phyloP scores from a whole-genome alignment of 306 rosid genomes.

The Sophora flavescens region DNA sequence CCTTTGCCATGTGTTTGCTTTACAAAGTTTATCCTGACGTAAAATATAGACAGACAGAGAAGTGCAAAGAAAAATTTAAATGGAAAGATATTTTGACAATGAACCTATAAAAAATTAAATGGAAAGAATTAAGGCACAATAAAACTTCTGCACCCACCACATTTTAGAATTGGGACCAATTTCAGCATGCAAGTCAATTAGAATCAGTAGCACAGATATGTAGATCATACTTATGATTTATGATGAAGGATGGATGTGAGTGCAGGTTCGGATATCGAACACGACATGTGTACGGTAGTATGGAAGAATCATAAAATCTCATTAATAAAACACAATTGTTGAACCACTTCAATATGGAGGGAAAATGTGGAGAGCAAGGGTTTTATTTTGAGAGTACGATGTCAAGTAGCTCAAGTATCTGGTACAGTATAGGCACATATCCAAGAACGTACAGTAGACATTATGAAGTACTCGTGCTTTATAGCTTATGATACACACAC shows the following conservation, averaged over 20 bases:
- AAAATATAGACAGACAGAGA: conserved; percentile 32
- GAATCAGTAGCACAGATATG: conserved; percentile 9
- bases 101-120: conserved; percentile 1
- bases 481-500: background rate
- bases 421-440: no score
- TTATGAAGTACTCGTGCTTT: no score
- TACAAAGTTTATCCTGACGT: conserved; percentile 89
- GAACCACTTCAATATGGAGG: no score
- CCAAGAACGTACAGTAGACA: no score
- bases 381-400: no score
- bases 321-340: no score
- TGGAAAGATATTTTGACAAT: conserved; percentile 22
- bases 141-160: conserved; percentile 20
- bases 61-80: conserved; percentile 39
- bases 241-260: background rate
- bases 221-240: background rate
- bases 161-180: background rate
- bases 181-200: conserved; percentile 25
- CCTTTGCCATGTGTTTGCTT: conserved; percentile 95
- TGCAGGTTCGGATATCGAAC: background rate
- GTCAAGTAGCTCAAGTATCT: no score
- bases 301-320: no score
- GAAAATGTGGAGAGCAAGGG: no score
- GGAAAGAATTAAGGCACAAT: conserved; percentile 26
- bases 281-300: background rate